Evolutionary conservation across 371 early-diverging fungal species (phyloP).

Genomic region (Apophysomyces sp.): DNA sequence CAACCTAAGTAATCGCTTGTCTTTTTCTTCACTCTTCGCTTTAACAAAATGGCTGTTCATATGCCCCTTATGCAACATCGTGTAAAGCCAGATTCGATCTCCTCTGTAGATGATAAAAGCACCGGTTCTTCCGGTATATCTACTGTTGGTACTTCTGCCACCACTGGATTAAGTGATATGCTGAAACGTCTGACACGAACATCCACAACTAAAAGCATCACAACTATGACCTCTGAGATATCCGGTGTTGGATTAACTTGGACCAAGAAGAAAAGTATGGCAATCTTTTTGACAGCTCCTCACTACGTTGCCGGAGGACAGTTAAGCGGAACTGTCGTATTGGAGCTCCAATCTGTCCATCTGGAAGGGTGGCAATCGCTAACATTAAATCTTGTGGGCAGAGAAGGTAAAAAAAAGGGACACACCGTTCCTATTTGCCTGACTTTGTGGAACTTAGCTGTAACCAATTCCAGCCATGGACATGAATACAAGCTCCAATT

Average conservation of each 20-base stretch:
- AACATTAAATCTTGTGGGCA: constrained; percentile 10
- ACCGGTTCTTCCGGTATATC: background rate
- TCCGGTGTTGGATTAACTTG: background rate
- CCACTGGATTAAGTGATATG: background rate
- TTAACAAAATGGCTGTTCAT: background rate
- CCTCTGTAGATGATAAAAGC: background rate
- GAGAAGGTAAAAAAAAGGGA: constrained; percentile 18
- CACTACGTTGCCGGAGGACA: constrained; percentile 31
- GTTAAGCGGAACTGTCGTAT: constrained; percentile 22
- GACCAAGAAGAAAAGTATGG: constrained; percentile 12
- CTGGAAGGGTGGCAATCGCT: constrained; percentile 10
- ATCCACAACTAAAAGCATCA: constrained; percentile 6
- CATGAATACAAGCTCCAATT: constrained; percentile 13
- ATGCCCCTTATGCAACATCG: background rate
- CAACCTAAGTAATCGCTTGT: background rate
- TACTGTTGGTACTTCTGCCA: background rate
- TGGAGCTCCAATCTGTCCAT: constrained; percentile 12
- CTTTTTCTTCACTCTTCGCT: background rate
- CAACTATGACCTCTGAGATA: constrained; percentile 7
- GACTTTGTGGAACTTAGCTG: background rate
- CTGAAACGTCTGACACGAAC: constrained; percentile 7
- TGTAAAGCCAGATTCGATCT: background rate
- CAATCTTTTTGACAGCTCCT: constrained; percentile 33
- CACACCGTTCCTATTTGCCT: no score
- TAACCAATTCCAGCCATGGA: constrained; percentile 8